phyloP scores from a whole-genome alignment of 2,329 filamentous ascomycete species.

The Pseudocercospora cruenta region DNA sequence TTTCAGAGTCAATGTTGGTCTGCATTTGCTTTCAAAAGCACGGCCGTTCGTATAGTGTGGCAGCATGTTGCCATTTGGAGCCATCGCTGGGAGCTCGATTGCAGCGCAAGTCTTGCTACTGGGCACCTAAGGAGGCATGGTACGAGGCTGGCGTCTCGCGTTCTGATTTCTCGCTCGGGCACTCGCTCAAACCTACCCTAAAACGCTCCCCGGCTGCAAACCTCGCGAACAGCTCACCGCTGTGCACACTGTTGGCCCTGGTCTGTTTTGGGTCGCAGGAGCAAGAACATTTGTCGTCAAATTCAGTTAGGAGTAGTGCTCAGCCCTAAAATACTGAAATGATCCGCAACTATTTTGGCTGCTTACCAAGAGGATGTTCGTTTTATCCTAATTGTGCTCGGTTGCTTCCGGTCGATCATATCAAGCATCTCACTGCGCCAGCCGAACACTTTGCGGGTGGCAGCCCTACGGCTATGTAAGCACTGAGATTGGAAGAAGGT shows the following conservation, averaged over 20 bases:
- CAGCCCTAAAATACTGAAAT: conserved; percentile 3
- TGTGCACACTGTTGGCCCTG: neutral
- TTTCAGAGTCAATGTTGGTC: conserved; percentile 9
- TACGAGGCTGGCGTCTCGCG: conserved; percentile 12
- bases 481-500: conserved; percentile 10
- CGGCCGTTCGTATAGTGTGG: neutral
- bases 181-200: conserved; percentile 8
- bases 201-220: conserved; percentile 11
- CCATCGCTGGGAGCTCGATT: neutral
- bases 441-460: conserved; percentile 5
- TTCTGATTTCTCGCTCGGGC: neutral
- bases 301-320: neutral
- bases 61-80: conserved; percentile 3
- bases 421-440: conserved; percentile 7
- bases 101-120: neutral
- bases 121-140: conserved; percentile 6
- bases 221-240: conserved; percentile 12
- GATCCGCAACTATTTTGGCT: conserved; percentile 7
- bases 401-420: conserved; percentile 10
- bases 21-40: neutral
- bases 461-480: conserved; percentile 8
- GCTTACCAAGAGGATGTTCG: conserved; percentile 2
- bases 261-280: conserved; percentile 2
- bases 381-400: conserved; percentile 2
- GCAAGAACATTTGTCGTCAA: conserved; percentile 3